Evolutionary conservation across 2,329 filamentous ascomycete species (phyloP).

Genomic region (Neonectria ditissima): DNA sequence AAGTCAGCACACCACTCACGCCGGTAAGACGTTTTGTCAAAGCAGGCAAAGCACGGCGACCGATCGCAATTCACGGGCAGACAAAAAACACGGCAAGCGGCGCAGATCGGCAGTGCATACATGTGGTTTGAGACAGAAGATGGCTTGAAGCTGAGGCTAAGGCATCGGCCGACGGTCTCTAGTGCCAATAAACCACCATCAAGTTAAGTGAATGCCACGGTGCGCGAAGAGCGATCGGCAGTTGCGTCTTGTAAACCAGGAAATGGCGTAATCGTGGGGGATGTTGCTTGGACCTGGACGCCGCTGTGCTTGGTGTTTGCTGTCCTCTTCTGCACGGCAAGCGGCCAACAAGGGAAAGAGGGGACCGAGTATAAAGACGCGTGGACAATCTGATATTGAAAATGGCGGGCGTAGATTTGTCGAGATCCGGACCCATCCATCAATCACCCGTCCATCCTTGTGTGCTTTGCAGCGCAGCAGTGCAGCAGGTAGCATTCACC

Average conservation of each 20-base stretch:
- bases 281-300: background rate
- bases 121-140: constrained; percentile 10
- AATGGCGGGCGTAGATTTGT: background rate
- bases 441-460: background rate
- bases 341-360: background rate
- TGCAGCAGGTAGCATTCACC: background rate
- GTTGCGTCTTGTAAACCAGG: constrained; percentile 32
- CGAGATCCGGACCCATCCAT: background rate
- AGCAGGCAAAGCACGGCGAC: background rate
- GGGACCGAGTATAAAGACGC: background rate
- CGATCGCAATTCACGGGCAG: too few relatives aligned
- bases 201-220: constrained; percentile 17
- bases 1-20: background rate
- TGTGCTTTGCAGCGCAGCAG: constrained; percentile 4
- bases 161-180: constrained; percentile 9
- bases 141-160: constrained; percentile 2
- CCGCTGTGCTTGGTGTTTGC: constrained; percentile 5
- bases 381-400: constrained; percentile 1
- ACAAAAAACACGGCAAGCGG: background rate
- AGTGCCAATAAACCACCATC: constrained; percentile 25
- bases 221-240: constrained; percentile 34
- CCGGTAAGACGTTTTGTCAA: background rate
- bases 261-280: constrained; percentile 33
- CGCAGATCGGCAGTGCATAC: background rate
- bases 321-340: constrained; percentile 2